Base-by-base conservation (phyloP, 805 yeast genomes). In the Saccharomycopsis sp. region DNA sequence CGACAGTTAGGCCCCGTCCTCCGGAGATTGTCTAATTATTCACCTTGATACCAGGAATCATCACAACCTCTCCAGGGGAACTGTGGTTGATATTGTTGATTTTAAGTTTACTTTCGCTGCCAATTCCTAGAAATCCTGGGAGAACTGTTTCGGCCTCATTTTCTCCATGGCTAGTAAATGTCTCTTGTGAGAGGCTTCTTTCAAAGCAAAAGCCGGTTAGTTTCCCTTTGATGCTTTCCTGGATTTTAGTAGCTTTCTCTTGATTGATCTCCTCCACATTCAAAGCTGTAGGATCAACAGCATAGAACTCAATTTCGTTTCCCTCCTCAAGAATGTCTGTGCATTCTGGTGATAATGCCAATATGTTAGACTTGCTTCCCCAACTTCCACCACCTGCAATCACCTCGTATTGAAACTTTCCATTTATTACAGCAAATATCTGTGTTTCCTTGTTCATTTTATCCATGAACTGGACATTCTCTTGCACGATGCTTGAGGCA, bases 321-420 rank as follows among this genome's bases (percentile, higher is more conserved):
- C 50, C 54, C 19, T 42, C 17, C 38, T 56, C 52, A 8, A 61
- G 8, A 54, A 47, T 53, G 8, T 53, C 23, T 52, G 67, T 64
- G 3, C 79, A 78, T 20, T 71, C 73, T 2, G 80, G 77, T 1
- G 78, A 73, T 14, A 77, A 61, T 0, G 75, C 81, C 34, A 77
- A 68, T 20, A 75, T 73, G 58, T 71, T 72, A 2, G 80, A 78
- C 62, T 77, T 77, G 49, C 75, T 71, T 1, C 81, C 81, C 80
- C 80, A 77, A 3, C 77, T 78, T 2, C 81, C 81, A 1, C 81
- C 81, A 3, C 81, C 81, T 9, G 80, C 81, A 49, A 75, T 73
- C n/a, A 77, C 77, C 64, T 77, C 74, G 64, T 67, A 75, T 55
- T 47, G 19, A 2, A 38, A 55, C 23, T 54, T 41, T 5, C 52